Base-by-base conservation (phyloP, 176 grass and related monocot species). In the Saccharum officinarum region DNA sequence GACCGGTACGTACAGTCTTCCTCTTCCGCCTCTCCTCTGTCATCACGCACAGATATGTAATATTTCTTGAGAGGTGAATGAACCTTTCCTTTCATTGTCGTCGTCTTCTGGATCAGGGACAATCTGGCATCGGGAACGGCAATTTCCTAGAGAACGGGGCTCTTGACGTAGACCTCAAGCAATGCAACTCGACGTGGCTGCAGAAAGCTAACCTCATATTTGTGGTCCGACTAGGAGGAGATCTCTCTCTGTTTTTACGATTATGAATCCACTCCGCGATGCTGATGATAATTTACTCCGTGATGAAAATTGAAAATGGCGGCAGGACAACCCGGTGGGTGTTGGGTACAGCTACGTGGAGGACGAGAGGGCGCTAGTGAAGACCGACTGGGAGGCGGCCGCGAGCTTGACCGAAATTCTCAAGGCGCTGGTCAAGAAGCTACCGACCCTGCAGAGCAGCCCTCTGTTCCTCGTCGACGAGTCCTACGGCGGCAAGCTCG, bases 281-380 rank as follows among this genome's bases (percentile, higher is more conserved):
- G 28, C 50, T 54, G 50, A 54, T 54, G 6, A 17, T 54, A 0
- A 54, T 54, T 6, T 7, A 20, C 50, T 54, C 17, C 6, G 16
- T 54, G 50, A 54, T 54, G 50, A 54, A 54, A 54, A 54, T 2
- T 54, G 50, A 0, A 20, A 54, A 54, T 54, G 16, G 50, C 17
- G 50, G 63, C 70, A 98, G 95, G 93, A 98, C 79, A 98, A 94
- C 87, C 96, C 93, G 1, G 96, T 95, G 5, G 96, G 93, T 1
- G 92, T 88, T 31, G 93, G 93, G 3, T 98, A 90, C 79, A 95
- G 96, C 79, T 98, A 85, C 86, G 93, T 95, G 18, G 91, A 94
- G 91, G 72, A 90, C 37, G 71, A 86, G 63, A 87, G 69, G 47
- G 44, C 87, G 16, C 77, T 97, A 4, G 92, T 92, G 26, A 97